These are phyloP conservation scores for Nicotiana obtusifolia DNA, from an alignment of 257 asterid genomes.

Conservation along the genomic window DNA sequence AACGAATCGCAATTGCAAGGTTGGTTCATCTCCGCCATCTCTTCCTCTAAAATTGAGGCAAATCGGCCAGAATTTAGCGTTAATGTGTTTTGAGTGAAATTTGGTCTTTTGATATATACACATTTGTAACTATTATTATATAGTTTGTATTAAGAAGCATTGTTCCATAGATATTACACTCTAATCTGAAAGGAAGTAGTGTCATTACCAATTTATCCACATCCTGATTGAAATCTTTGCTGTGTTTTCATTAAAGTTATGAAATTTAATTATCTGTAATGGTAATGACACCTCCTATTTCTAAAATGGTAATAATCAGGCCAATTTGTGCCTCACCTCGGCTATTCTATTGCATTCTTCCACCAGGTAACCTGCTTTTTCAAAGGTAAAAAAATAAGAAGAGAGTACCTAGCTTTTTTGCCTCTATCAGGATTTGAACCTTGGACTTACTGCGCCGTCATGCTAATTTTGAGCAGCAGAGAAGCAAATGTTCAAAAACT, in stretches of 20 bases:
- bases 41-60: not conserved
- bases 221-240: no score
- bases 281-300: not conserved
- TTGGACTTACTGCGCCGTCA: conserved; percentile 1
- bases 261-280: no score
- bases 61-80: not conserved
- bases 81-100: not conserved
- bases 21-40: not conserved
- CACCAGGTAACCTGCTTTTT: not conserved
- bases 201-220: no score
- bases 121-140: no score
- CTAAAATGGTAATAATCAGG: not conserved
- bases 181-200: no score
- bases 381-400: not conserved
- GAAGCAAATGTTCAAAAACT: no score
- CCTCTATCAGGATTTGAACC: not conserved
- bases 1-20: not conserved
- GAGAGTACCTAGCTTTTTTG: not conserved
- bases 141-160: no score
- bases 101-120: not conserved
- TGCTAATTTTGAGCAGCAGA: not conserved
- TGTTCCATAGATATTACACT: no score
- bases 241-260: no score
- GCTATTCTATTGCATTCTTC: not conserved
- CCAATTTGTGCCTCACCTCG: not conserved